Evolutionary conservation across 2,329 filamentous ascomycete genomes (phyloP), one percentile per base, ranked within the genome.

Genomic region (Metarhizium humberi): DNA sequence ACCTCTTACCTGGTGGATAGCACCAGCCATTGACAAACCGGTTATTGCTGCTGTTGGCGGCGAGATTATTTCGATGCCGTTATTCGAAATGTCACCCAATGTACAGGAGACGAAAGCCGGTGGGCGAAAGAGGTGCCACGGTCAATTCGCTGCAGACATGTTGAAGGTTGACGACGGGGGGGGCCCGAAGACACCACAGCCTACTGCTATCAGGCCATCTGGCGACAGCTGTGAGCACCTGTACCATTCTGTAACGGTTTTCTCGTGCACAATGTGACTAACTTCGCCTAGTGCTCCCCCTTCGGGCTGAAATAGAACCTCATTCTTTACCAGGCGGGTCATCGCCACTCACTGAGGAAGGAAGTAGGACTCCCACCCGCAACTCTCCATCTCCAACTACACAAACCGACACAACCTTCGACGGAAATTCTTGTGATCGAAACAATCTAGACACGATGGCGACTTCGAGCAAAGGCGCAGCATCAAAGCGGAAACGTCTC

Each of bases 1-100:
- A 30, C 36, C 36, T 16, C 50, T n/a, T 6, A 2, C n/a, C 42
- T 45, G 42, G 42, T 7, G 7, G 42, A 16, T 20, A 20, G 18
- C 8, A 8, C 20, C n/a, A 6, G 11, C 42, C 8, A 11, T 20
- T 20, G n/a, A 20, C n/a, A 20, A 16, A 7, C 20, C 2, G n/a
- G 16, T n/a, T 38, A 14, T n/a, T 43, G 32, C 34, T 38, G 20
- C 50, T 30, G 3, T n/a, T 7, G 11, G 36, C 42, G 50, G 25
- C 20, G 25, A 25, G 25, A 30, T 46, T 32, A 53, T 51, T 55
- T 58, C 65, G 57, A 80, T 80, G 78, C 73, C 78, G 63, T 68
- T 81, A 30, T 67, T 72, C 48, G 69, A 73, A 53, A 69, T 78
- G 63, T 75, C 77, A 18, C 66, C 71, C 13, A 80, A 80, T 58